phyloP scores from a whole-genome alignment of 352 stramenopile genomes.

The Phytophthora nicotianae region DNA sequence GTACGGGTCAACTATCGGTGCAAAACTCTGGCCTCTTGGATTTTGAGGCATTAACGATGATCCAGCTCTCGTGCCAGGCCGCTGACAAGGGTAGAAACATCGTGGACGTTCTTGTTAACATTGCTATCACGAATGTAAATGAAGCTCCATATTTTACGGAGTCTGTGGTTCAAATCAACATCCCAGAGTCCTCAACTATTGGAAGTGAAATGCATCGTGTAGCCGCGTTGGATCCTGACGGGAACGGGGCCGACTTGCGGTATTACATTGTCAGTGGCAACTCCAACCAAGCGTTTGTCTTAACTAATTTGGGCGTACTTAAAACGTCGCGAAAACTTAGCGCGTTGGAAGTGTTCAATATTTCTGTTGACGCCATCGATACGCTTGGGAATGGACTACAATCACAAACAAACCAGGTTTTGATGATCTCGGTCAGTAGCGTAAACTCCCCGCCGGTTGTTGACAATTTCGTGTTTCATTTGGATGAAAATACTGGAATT shows the following conservation, averaged over 20 bases:
- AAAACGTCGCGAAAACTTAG: conserved; percentile 3
- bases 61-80: conserved; percentile 21
- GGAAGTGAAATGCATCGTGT: conserved; percentile 16
- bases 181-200: conserved; percentile 18
- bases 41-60: conserved; percentile 18
- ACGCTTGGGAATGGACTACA: conserved; percentile 16
- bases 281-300: conserved; percentile 2
- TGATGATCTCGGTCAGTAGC: conserved; percentile 26
- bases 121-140: conserved; percentile 26
- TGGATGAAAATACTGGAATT: conserved; percentile 19
- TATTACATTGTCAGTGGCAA: conserved; percentile 21
- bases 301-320: conserved; percentile 14
- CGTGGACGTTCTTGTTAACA: conserved; percentile 21
- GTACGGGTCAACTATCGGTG: conserved; percentile 22
- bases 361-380: conserved; percentile 26
- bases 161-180: conserved; percentile 7
- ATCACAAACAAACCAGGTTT: conserved; percentile 12
- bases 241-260: conserved; percentile 4
- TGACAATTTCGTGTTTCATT: conserved; percentile 22
- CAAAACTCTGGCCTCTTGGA: conserved; percentile 15
- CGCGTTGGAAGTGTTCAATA: conserved; percentile 16
- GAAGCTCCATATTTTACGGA: conserved; percentile 29
- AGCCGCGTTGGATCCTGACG: conserved; percentile 26
- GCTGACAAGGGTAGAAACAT: conserved; percentile 19
- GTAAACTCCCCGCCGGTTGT: conserved; percentile 28